Evolutionary conservation across 805 yeast genomes (phyloP), one percentile per base, ranked within the genome.

Genomic region (Metschnikowia vanudenii): DNA sequence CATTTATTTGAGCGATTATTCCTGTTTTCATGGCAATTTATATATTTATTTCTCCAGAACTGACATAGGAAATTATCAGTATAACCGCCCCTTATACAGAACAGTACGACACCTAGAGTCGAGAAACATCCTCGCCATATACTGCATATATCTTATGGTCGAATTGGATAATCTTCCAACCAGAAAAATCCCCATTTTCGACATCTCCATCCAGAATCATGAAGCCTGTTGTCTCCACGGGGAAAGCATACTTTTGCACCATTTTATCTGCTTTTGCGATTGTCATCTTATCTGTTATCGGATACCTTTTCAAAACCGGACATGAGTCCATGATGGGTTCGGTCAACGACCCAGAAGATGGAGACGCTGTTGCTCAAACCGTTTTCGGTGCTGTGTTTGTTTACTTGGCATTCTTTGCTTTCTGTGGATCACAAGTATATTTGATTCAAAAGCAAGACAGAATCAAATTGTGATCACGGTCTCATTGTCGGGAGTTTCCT

Each of bases 241-340:
- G 82, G 22, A 84, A 88, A 61, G 98, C 99, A 19, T 92, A 96
- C 88, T 89, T 88, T 67, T 92, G 99, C 65, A 92, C 98, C 37
- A 78, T 92, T 35, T 75, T 94, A 37, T 90, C 97, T 41, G 90
- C 94, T 13, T 92, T 92, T 65, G 99, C 95, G 48, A 82, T 92
- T 29, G 85, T 89, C 38, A 94, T 92, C 47, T 78, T 92, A 39
- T 78, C 95, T 10, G 86, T 88, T 46, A 80, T 92, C 57, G 99
- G 95, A 16, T 80, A 81, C 55, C 75, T 92, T 53, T 92, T 94
- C 73, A 75, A 85, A 56, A 73, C 72, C 30, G 87, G 82, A 55
- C 95, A 88, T 64, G 98, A 92, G 70, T 78, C 95, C 17, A 84
- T 92, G 86, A 84, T 90, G 72, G 99, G 99, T 4, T 87, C 96